phyloP scores from a whole-genome alignment of 768 basidiomycete genomes.

The Suillus plorans region DNA sequence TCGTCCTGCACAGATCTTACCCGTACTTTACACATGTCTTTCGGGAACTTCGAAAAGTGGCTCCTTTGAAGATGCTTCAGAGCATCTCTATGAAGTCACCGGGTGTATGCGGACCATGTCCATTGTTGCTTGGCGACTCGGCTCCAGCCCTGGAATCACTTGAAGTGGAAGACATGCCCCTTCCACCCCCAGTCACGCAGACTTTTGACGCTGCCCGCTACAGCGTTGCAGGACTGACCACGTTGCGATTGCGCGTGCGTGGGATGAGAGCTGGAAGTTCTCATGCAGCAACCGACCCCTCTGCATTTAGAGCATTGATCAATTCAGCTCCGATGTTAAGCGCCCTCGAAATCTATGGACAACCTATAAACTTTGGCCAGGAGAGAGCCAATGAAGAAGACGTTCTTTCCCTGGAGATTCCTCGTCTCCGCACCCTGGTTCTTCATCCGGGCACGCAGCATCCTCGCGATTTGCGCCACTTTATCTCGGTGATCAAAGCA shows the following conservation, averaged over 20 bases:
- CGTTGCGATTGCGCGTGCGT: constrained; percentile 1
- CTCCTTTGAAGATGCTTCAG: constrained; percentile 4
- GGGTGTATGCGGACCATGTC: constrained; percentile 1
- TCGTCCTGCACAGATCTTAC: constrained; percentile 4
- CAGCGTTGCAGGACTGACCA: constrained; percentile 3
- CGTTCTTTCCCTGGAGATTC: constrained; percentile 1
- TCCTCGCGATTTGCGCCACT: constrained; percentile 5
- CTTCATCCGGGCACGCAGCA: constrained; percentile 13
- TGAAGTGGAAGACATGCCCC: constrained; percentile 4
- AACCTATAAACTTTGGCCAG: constrained; percentile 3
- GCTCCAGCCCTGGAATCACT: constrained; percentile 1
- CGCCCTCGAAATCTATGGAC: neutral
- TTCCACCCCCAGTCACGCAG: constrained; percentile 6
- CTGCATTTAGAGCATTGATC: constrained; percentile 4
- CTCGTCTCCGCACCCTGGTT: constrained; percentile 10
- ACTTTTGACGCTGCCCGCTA: constrained; percentile 2
- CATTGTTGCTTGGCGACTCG: neutral
- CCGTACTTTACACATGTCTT: constrained; percentile 4
- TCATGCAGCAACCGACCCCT: constrained; percentile 6
- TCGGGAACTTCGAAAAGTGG: neutral
- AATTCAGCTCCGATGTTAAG: constrained; percentile 5
- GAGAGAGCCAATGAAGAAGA: constrained; percentile 2
- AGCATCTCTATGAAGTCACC: constrained; percentile 3
- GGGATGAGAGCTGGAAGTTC: neutral
- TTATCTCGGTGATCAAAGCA: constrained; percentile 12